Base-by-base conservation (phyloP, 2,329 filamentous ascomycete genomes). In the Aspergillus alliaceus region DNA sequence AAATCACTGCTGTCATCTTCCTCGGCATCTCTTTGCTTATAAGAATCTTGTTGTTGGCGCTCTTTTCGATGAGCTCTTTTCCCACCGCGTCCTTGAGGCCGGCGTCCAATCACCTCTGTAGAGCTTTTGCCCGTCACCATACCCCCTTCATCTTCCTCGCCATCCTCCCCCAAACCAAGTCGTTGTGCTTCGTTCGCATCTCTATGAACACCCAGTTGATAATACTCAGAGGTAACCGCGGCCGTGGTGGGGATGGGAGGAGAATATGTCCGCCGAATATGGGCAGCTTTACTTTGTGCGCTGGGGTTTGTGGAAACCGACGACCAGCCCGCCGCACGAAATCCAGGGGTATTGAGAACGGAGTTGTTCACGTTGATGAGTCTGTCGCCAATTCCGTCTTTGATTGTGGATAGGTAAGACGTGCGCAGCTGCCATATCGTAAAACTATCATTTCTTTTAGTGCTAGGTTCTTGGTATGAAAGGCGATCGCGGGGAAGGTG, bases 1-100 rank as follows among this genome's bases (percentile, higher is more conserved):
- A 88, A 69, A 66, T 88, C 85, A 66, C 84, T 87, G 69, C 85
- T 87, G 65, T 88, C 85, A 39, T 88, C 86, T 55, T 87, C 85
- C 55, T 87, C 84, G 14, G 81, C 72, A 57, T 84, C 82, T 4
- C 65, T 64, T 60, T 84, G 82, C 63, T 82, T 83, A 53, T 84
- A 76, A 22, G 81, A 77, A 37, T 74, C 80, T 74, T 60, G 80
- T 71, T 65, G 80, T 72, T 69, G 75, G 40, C 56, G 78, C 75
- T 75, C 73, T 20, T 67, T 65, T 44, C 69, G 68, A 57, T 69
- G 60, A 32, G 65, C 66, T 58, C 69, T 72, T 61, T 69, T 74
- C 35, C 62, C 70, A 34, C 52, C 59, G 39, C 70, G 69, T 22
- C 61, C 62, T 54, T 67, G 67, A 54, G 66, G 63, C 27, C 72